A percentile compares a stretch with the other conserved stretches of the same genome.
phyloP scores from a whole-genome alignment of 169 alveolate genomes.

The Theileria equi region DNA sequence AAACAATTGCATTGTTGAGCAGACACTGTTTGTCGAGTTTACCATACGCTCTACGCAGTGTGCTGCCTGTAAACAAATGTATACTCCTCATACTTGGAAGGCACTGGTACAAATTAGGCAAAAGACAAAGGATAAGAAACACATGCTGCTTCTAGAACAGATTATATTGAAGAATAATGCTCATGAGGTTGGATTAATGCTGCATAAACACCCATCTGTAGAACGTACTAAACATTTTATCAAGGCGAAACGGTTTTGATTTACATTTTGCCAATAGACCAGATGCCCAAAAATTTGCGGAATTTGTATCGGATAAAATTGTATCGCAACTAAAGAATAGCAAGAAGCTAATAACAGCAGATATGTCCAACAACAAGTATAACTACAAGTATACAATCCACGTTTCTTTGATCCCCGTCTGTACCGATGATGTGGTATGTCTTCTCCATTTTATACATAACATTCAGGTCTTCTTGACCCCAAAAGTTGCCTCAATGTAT shows the following conservation, averaged over 20 bases:
- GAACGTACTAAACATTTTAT: slow-evolving; percentile 88
- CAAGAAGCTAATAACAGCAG: slow-evolving; percentile 90
- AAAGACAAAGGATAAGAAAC: slow-evolving; percentile 94
- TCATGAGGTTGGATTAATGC: slow-evolving; percentile 65
- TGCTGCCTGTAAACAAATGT: slow-evolving; percentile 94
- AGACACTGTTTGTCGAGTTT: slow-evolving; percentile 88
- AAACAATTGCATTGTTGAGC: slow-evolving; percentile 86
- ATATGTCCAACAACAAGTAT: slow-evolving; percentile 84
- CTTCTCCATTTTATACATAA: no score
- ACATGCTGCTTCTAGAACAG: slow-evolving; percentile 94
- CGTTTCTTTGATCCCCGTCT: slow-evolving; percentile 93
- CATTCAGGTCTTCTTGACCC: slow-evolving; percentile 48
- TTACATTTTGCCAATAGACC: slow-evolving; percentile 90
- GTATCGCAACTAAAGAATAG: slow-evolving; percentile 85
- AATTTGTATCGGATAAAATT: slow-evolving; percentile 84
- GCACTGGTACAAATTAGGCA: slow-evolving; percentile 95
- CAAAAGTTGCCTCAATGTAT: slow-evolving; percentile 51
- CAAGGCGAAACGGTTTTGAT: slow-evolving; percentile 95
- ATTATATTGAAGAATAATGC: slow-evolving; percentile 91
- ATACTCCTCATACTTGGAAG: slow-evolving; percentile 99
- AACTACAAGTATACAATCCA: slow-evolving; percentile 88
- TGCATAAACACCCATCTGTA: slow-evolving; percentile 29
- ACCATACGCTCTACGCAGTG: slow-evolving; percentile 90
- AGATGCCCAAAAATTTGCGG: slow-evolving; percentile 94
- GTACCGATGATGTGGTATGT: slow-evolving; percentile 94